Evolutionary conservation across 306 rosid genomes (phyloP).

Genomic region (Cicer cuneatum): DNA sequence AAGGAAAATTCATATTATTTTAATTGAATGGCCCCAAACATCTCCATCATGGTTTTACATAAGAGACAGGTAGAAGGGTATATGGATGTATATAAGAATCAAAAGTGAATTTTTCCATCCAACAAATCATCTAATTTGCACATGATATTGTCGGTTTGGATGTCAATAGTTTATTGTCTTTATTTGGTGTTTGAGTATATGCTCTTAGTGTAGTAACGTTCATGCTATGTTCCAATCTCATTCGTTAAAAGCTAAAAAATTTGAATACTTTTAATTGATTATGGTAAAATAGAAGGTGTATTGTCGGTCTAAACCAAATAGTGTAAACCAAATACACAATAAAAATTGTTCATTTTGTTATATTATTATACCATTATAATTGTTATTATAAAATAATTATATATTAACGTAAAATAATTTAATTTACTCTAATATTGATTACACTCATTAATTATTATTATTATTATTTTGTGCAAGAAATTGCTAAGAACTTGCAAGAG

Average conservation of each 20-base stretch:
- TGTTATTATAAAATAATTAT: no score
- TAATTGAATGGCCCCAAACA: conserved; percentile 46
- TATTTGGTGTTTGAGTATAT: conserved; percentile 27
- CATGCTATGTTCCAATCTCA: conserved; percentile 6
- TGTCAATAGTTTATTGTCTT: conserved; percentile 42
- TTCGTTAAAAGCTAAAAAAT: conserved; percentile 16
- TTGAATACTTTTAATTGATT: not conserved
- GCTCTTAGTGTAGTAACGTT: conserved; percentile 18
- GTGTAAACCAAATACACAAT: no score
- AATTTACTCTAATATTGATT: no score
- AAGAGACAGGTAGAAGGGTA: conserved; percentile 50
- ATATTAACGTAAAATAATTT: no score
- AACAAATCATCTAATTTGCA: conserved; percentile 53
- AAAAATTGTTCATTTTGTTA: no score
- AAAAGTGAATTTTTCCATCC: conserved; percentile 40
- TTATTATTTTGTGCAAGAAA: conserved; percentile 37
- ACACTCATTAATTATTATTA: no score
- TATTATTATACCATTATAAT: no score
- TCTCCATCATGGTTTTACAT: conserved; percentile 45
- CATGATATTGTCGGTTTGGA: conserved; percentile 60
- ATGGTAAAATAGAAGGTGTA: no score
- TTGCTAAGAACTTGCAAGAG: conserved; percentile 30
- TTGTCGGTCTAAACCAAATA: no score
- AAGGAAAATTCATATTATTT: conserved; percentile 19
- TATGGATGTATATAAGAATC: conserved; percentile 22